These are phyloP conservation scores for Medicago arabica DNA, from an alignment of 306 rosid genomes.

Conservation along the genomic window DNA sequence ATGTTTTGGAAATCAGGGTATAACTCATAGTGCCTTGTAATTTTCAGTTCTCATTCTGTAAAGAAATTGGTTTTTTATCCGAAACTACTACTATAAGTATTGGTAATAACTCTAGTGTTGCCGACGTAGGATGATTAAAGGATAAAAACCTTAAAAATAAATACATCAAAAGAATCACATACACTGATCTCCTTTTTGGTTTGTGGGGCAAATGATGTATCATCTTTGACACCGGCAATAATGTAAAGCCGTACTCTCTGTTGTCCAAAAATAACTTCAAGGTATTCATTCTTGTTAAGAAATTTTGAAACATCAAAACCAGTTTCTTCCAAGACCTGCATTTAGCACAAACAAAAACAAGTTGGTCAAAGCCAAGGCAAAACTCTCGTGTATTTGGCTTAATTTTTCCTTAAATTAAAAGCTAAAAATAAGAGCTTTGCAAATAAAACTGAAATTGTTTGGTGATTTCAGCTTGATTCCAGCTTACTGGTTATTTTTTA, in stretches of 20 bases:
- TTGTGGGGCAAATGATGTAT: constrained; percentile 87
- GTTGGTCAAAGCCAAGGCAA: constrained; percentile 29
- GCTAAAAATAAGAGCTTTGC: neutral
- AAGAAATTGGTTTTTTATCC: constrained; percentile 9
- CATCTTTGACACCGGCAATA: constrained; percentile 90
- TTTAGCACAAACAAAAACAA: constrained; percentile 45
- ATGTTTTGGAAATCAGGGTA: constrained; percentile 9
- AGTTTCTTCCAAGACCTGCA: constrained; percentile 94
- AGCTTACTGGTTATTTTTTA: neutral
- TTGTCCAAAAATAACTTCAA: constrained; percentile 84
- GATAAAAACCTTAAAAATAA: constrained; percentile 17
- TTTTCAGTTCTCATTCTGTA: constrained; percentile 10
- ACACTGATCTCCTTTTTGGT: constrained; percentile 99
- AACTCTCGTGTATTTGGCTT: constrained; percentile 7
- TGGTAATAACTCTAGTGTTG: constrained; percentile 16
- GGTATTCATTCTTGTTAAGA: constrained; percentile 74
- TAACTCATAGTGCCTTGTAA: constrained; percentile 10
- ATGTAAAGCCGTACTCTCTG: constrained; percentile 97
- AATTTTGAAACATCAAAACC: constrained; percentile 85
- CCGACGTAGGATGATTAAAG: neutral
- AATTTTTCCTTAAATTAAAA: neutral
- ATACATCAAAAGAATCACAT: constrained; percentile 49
- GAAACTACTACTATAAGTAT: constrained; percentile 14
- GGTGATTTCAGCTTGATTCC: neutral
- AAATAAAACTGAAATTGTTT: neutral